phyloP scores from a whole-genome alignment of 495 filamentous ascomycete genomes.

The Pseudotulostoma volvatum region DNA sequence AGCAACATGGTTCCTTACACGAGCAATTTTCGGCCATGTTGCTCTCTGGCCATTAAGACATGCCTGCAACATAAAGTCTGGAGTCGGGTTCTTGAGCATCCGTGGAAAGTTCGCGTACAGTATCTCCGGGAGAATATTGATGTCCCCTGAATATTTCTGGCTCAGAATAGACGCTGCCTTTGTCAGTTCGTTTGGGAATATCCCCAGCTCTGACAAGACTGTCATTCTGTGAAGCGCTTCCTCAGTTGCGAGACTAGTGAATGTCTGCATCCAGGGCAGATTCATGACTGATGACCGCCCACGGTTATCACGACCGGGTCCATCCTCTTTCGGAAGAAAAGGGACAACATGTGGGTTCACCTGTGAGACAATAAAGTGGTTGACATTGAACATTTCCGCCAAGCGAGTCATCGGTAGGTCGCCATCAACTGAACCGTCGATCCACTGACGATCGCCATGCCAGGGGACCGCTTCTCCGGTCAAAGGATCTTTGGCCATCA shows the following conservation, averaged over 20 bases:
- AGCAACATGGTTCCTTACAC: slow-evolving; percentile 66
- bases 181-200: slow-evolving; percentile 65
- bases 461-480: slow-evolving; percentile 65
- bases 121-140: slow-evolving; percentile 80
- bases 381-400: slow-evolving; percentile 94
- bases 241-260: slow-evolving; percentile 61
- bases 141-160: slow-evolving; percentile 89
- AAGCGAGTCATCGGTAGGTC: slow-evolving; percentile 85
- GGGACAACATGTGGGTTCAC: slow-evolving; percentile 92
- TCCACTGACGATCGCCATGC: slow-evolving; percentile 72
- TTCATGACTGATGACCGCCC: slow-evolving; percentile 22
- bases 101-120: slow-evolving; percentile 54
- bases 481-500: slow-evolving; percentile 72
- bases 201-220: slow-evolving; percentile 61
- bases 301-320: slow-evolving; percentile 24
- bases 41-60: slow-evolving; percentile 65
- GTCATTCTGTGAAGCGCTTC: slow-evolving; percentile 72
- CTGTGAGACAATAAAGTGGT: slow-evolving; percentile 94
- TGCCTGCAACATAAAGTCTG: slow-evolving; percentile 71
- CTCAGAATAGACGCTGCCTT: slow-evolving; percentile 68
- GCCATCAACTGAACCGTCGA: slow-evolving; percentile 87
- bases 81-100: slow-evolving; percentile 72
- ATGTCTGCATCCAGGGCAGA: slow-evolving; percentile 44
- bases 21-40: slow-evolving; percentile 76
- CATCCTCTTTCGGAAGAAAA: slow-evolving; percentile 61